Evolutionary conservation across 768 basidiomycete genomes (phyloP), one percentile per base, ranked within the genome.

Genomic region (Sarcomyxa edulis): DNA sequence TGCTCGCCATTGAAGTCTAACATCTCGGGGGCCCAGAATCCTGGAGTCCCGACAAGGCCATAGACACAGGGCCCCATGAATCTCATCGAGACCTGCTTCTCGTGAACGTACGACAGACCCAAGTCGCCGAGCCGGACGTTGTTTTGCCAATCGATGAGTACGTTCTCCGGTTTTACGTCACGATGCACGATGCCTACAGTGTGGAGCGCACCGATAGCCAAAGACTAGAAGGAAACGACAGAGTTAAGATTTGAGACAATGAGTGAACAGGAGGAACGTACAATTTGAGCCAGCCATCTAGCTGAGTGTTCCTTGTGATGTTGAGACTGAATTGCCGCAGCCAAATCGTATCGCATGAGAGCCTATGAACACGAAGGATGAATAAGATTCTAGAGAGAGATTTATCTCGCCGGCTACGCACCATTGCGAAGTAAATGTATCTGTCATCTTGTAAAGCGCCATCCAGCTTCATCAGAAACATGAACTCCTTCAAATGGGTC

Each of bases 241-340:
- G 7, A 16, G 4, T 7, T 20, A 12, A 20, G 14, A n/a, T n/a
- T n/a, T n/a, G n/a, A n/a, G n/a, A n/a, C n/a, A n/a, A n/a, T 20
- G 19, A 8, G 12, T 39, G 10, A 4, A 26, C n/a, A n/a, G n/a
- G 26, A 20, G 14, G 19, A 22, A 36, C 52, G 14, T 28, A 69
- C 69, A 3, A 66, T 56, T 43, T 71, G 69, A 37, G 60, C 65
- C 29, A 54, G 55, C 69, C 68, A 71, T 24, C 47, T 52, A 29
- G 52, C 57, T 14, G 59, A 59, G 41, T 64, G 51, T n/a, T 52
- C 53, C 12, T 49, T 37, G n/a, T 46, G 49, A 4, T 55, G 45
- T 6, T 56, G 35, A n/a, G 22, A 23, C 4, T 6, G 22, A 22
- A 71, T 30, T 15, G 64, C 54, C n/a, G 52, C 46, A 19, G 46